phyloP scores from a whole-genome alignment of 1,139 yeast species.

The Taphrina populina region DNA sequence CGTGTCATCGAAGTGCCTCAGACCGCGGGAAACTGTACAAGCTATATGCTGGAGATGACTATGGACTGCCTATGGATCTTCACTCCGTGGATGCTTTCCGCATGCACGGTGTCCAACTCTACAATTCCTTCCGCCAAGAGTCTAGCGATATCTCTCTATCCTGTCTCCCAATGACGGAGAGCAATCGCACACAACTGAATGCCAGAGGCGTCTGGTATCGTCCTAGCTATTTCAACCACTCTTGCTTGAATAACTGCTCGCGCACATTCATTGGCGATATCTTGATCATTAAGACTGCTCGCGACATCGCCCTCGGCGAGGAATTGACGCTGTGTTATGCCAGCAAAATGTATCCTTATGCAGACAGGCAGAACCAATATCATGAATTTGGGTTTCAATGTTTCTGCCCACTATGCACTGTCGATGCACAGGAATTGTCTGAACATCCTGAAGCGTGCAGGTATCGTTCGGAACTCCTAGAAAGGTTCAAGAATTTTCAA shows the following conservation, averaged over 20 bases:
- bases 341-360: conserved; percentile 4
- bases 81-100: conserved; percentile 8
- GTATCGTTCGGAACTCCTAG: conserved; percentile 1
- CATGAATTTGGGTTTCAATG: conserved; percentile 23
- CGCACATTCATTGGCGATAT: conserved; percentile 14
- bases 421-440: conserved; percentile 4
- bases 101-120: conserved; percentile 14
- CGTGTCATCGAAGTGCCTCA: not conserved
- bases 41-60: conserved; percentile 20
- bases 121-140: conserved; percentile 23
- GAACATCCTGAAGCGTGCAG: not conserved
- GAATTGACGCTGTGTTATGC: conserved; percentile 28
- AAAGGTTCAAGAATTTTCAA: not conserved
- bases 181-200: not conserved
- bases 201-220: conserved; percentile 20
- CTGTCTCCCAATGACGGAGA: conserved; percentile 6
- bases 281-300: conserved; percentile 23
- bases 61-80: not conserved
- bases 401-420: conserved; percentile 17
- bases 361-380: conserved; percentile 7
- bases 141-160: conserved; percentile 8
- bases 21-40: not conserved
- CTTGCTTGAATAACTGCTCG: conserved; percentile 27
- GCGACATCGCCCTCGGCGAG: conserved; percentile 10
- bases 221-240: conserved; percentile 31